These are phyloP conservation scores for Cryptococcus hybrid DNA, from an alignment of 1,284 basidiomycete species.

Conservation along the genomic window DNA sequence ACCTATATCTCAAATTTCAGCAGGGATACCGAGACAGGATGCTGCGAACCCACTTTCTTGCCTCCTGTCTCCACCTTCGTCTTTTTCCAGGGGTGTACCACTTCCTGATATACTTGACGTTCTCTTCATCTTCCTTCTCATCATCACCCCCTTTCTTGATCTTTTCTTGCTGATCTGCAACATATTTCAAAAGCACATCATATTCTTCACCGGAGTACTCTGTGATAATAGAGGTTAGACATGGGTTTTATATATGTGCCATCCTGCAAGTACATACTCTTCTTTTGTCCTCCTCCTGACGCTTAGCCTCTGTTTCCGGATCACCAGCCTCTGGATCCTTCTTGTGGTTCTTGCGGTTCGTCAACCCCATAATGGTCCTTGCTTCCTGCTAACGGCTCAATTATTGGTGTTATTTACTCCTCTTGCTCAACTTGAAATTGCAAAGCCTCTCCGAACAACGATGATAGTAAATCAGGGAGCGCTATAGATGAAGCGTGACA, in stretches of 20 bases:
- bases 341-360: conserved; percentile 27
- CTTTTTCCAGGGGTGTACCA: conserved; percentile 53
- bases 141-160: conserved; percentile 29
- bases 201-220: conserved; percentile 46
- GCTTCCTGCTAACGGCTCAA: too few species aligned
- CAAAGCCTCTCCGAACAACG: too few species aligned
- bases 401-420: too few species aligned
- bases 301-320: conserved; percentile 27
- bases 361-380: conserved; percentile 24
- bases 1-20: conserved; percentile 19
- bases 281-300: conserved; percentile 27
- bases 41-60: conserved; percentile 27
- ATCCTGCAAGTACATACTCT: conserved; percentile 22
- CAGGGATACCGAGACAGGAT: not conserved
- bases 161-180: conserved; percentile 34
- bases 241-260: too few species aligned
- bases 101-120: conserved; percentile 27
- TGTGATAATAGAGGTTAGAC: conserved; percentile 1
- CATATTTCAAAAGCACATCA: conserved; percentile 41
- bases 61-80: conserved; percentile 34
- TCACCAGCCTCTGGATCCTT: conserved; percentile 28
- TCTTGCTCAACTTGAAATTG: too few species aligned
- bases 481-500: too few species aligned
- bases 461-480: too few species aligned
- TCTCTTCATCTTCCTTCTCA: conserved; percentile 33